Conservation (phyloP, 1,139 yeast species). For the Sugiyamaella japonica region DNA sequence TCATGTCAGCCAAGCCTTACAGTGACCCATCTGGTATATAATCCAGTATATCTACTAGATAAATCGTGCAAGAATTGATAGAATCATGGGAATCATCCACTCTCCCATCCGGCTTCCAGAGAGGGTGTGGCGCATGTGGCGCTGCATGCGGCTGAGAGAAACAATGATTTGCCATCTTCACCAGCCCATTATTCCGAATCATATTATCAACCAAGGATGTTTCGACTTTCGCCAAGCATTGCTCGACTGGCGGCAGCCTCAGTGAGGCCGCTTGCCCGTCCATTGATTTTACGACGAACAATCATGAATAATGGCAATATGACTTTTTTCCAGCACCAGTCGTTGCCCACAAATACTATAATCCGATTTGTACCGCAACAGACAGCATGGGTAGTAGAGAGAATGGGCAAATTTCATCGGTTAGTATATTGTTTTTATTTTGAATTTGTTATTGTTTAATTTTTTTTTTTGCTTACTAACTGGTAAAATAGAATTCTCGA, state of each 20-base stretch:
- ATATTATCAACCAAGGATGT: background rate
- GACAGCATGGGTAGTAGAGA: constrained; percentile 87
- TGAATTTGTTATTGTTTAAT: background rate
- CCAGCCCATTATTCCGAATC: too few relatives aligned
- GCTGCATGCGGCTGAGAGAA: too few relatives aligned
- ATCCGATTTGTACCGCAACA: constrained; percentile 85
- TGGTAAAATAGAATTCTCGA: constrained; percentile 50
- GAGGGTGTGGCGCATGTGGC: too few relatives aligned
- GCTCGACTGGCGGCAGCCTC: constrained; percentile 3
- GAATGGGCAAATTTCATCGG: constrained; percentile 83
- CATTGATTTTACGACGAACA: constrained; percentile 6
- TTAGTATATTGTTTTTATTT: constrained; percentile 21
- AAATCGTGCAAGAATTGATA: too few relatives aligned
- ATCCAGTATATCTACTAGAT: too few relatives aligned
- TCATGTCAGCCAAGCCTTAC: too few relatives aligned
- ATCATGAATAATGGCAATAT: constrained; percentile 32
- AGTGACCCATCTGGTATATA: too few relatives aligned
- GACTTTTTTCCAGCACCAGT: constrained; percentile 65
- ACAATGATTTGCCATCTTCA: background rate
- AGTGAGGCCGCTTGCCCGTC: background rate
- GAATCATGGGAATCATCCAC: too few relatives aligned
- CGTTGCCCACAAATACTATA: constrained; percentile 71
- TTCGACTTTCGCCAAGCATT: constrained; percentile 2
- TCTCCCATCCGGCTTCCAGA: too few relatives aligned
- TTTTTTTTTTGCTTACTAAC: too few relatives aligned